Evolutionary conservation across 2,329 filamentous ascomycete genomes (phyloP).

Genomic region (Neonectria coccinea): DNA sequence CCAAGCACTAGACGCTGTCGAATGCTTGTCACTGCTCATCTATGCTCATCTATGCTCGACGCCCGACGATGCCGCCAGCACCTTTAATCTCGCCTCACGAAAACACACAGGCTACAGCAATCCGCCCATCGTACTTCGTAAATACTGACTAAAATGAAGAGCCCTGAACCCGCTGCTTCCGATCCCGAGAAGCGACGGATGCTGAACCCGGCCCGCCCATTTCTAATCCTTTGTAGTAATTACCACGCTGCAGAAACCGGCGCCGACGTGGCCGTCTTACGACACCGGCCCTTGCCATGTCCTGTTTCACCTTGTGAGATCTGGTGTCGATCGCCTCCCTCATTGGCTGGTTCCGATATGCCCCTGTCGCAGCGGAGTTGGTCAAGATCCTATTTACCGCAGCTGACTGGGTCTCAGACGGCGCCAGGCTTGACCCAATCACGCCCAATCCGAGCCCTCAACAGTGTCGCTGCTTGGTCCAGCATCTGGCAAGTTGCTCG

Average conservation of each 20-base stretch:
- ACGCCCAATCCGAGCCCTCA: not conserved
- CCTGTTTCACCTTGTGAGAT: conserved; percentile 30
- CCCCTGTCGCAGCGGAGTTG: conserved; percentile 4
- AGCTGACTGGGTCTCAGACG: conserved; percentile 8
- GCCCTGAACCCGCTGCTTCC: conserved; percentile 3
- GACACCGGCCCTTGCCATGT: conserved; percentile 16
- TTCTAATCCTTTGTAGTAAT: not conserved
- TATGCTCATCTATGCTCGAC: conserved; percentile 18
- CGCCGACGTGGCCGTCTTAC: conserved; percentile 26
- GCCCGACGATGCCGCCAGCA: conserved; percentile 1
- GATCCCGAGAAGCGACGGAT: conserved; percentile 11
- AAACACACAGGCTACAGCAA: conserved; percentile 7
- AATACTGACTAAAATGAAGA: conserved; percentile 3
- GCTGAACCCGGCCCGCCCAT: conserved; percentile 8
- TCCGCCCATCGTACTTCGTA: conserved; percentile 2
- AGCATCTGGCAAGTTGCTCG: not conserved
- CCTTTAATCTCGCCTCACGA: conserved; percentile 29
- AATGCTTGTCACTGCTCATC: conserved; percentile 8
- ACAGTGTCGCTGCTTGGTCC: conserved; percentile 3
- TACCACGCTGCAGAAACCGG: not conserved
- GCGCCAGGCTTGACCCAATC: not conserved
- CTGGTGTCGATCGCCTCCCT: conserved; percentile 18
- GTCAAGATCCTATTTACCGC: conserved; percentile 7
- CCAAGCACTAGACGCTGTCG: conserved; percentile 2
- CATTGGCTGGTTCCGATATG: conserved; percentile 13